Conservation (phyloP, 371 early-diverging fungal genomes). For the Rhizopus microsporus region DNA sequence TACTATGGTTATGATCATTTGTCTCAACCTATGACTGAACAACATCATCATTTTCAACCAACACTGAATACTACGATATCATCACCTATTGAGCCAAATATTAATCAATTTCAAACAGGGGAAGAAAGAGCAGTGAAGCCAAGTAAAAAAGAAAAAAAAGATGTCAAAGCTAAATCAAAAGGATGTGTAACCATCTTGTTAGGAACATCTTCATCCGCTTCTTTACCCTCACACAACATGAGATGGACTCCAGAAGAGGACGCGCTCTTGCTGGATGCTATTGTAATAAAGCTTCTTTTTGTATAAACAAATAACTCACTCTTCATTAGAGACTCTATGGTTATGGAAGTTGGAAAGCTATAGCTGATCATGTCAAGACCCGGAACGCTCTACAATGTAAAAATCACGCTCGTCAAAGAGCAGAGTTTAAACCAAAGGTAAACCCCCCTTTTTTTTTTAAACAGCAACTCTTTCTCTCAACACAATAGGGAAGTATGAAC, state of each 20-base stretch:
- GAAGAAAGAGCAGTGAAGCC: constrained; percentile 2
- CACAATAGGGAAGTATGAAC: not conserved
- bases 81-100: not conserved
- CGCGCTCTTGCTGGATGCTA: constrained; percentile 21
- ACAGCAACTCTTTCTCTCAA: not conserved
- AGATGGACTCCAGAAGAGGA: constrained; percentile 50
- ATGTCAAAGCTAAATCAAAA: not conserved
- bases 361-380: constrained; percentile 57
- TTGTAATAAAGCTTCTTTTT: constrained; percentile 37
- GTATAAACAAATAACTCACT: not conserved
- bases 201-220: constrained; percentile 29
- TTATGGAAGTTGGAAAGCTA: constrained; percentile 64
- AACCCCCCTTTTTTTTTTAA: not conserved
- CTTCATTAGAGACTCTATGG: constrained; percentile 51
- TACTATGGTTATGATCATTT: constrained; percentile 45
- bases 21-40: constrained; percentile 8
- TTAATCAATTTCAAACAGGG: not conserved
- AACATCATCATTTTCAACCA: too few species aligned
- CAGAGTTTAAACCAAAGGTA: too few species aligned
- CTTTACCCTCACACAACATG: constrained; percentile 57
- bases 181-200: not conserved
- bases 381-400: constrained; percentile 69
- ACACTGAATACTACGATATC: not conserved
- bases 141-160: not conserved
- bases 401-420: constrained; percentile 48